A percentile compares a stretch with the other conserved stretches of the same genome.
Evolutionary conservation across 768 basidiomycete genomes (phyloP).

Genomic region (Pleurotus pulmonarius): DNA sequence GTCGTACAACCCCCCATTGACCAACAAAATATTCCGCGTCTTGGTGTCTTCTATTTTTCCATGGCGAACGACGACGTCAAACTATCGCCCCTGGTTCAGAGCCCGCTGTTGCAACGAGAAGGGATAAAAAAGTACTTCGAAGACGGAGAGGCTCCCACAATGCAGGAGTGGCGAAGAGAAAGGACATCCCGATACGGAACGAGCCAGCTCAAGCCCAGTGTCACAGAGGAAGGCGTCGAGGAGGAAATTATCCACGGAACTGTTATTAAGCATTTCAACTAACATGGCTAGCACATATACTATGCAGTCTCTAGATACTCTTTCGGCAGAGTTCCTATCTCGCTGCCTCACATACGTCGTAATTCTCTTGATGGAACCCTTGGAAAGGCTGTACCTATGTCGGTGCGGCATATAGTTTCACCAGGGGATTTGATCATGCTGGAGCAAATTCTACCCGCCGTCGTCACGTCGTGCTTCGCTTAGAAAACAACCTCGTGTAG

Average conservation of each 20-base stretch:
- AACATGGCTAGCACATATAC: not conserved
- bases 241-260: constrained; percentile 44
- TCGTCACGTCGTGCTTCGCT: too few relatives aligned
- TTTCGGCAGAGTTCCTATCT: too few relatives aligned
- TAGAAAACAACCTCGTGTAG: too few relatives aligned
- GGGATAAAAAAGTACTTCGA: constrained; percentile 29
- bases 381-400: too few relatives aligned
- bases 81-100: constrained; percentile 33
- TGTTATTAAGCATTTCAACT: constrained; percentile 46
- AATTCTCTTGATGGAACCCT: too few relatives aligned
- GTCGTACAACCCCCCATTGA: constrained; percentile 47
- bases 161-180: constrained; percentile 36
- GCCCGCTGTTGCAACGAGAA: constrained; percentile 36
- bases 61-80: constrained; percentile 40
- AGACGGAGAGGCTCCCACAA: constrained; percentile 35
- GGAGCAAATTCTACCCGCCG: too few relatives aligned
- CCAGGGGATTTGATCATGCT: too few relatives aligned
- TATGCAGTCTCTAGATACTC: too few relatives aligned
- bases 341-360: too few relatives aligned
- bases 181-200: constrained; percentile 39
- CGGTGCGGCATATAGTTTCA: too few relatives aligned
- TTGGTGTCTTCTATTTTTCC: constrained; percentile 45
- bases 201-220: constrained; percentile 23
- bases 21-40: constrained; percentile 36
- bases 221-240: constrained; percentile 33